Base-by-base conservation (phyloP, 805 yeast species). In the Starmera amethionina region DNA sequence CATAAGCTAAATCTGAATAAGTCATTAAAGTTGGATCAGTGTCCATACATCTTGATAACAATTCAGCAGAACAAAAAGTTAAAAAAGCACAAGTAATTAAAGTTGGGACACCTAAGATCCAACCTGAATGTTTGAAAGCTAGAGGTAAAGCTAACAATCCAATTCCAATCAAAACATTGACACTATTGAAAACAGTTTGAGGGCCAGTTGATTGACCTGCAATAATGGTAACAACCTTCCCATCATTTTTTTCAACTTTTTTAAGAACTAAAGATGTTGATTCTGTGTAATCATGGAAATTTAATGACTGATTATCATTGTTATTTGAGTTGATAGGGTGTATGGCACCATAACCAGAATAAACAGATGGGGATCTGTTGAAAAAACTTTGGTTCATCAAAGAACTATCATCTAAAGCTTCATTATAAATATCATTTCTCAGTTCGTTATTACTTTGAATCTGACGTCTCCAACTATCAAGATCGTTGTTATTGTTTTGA, bases 1-100 rank as follows among this genome's bases (percentile, higher is more conserved):
- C 84, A 51, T 75, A 80, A 4, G 94, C 95, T 37, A 88, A 67
- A 62, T 88, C 96, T 0, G 95, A 94, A 58, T 87, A 88, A 0
- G 96, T 83, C 68, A 82, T 78, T 40, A 87, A 62, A 0, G 93
- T 79, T 13, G 74, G 79, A 61, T 87, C 93, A 1, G 87, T 80
- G 46, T 81, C 87, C 71, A 87, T 71, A 47, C 95, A 79, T 43
- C 73, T 70, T 12, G 90, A 79, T 42, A 88, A 65, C 38, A 86
- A 63, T 6, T 70, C 70, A 8, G 96, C 96, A 2, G 93, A 79
- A 68, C 86, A 78, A 48, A 72, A 80, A 3, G 96, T 87, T 27
- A 78, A 62, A 11, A 65, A 37, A 1, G 93, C 93, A 55, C 89
- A 77, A 3, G 70, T 44, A 1, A 73, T 42, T 41, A 88, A 60